Evolutionary conservation across 768 basidiomycete genomes (phyloP).

Genomic region (Russula foetens): DNA sequence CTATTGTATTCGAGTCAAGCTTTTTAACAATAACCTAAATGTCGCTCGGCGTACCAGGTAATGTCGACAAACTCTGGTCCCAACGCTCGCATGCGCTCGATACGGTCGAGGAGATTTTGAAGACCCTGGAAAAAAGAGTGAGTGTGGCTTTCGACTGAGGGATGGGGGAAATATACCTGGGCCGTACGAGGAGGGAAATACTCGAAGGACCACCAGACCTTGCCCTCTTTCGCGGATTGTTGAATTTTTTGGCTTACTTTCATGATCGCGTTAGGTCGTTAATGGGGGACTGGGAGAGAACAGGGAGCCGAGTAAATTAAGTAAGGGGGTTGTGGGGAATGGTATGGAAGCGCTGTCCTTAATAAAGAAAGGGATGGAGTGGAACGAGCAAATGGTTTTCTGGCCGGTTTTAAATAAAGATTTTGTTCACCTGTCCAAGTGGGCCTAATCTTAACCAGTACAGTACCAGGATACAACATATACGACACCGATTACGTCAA

Average conservation of each 20-base stretch:
- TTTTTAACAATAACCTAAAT: background rate
- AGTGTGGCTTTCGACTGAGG: background rate
- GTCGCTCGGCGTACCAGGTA: conserved; percentile 56
- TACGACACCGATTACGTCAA: too few relatives aligned
- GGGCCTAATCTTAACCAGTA: too few relatives aligned
- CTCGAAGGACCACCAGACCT: conserved; percentile 98
- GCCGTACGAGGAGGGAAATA: conserved; percentile 96
- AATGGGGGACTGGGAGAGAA: background rate
- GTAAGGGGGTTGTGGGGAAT: background rate
- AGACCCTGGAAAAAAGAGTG: conserved; percentile 47
- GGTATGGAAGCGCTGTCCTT: too few relatives aligned
- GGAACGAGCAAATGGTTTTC: too few relatives aligned
- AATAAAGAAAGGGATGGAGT: background rate
- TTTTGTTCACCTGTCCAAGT: too few relatives aligned
- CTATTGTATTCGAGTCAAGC: conserved; percentile 34
- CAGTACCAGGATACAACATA: too few relatives aligned
- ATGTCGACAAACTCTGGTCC: conserved; percentile 99
- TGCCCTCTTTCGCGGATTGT: conserved; percentile 74
- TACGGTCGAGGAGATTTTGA: conserved; percentile 95
- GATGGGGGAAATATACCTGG: conserved; percentile 46
- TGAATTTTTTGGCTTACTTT: conserved; percentile 93
- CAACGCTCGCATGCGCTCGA: conserved; percentile 92
- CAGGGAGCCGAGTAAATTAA: background rate
- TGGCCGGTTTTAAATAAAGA: too few relatives aligned
- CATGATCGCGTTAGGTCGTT: conserved; percentile 39